These are phyloP conservation scores for Psilocybe cyanescens DNA, from an alignment of 768 basidiomycete genomes.

Conservation along the genomic window DNA sequence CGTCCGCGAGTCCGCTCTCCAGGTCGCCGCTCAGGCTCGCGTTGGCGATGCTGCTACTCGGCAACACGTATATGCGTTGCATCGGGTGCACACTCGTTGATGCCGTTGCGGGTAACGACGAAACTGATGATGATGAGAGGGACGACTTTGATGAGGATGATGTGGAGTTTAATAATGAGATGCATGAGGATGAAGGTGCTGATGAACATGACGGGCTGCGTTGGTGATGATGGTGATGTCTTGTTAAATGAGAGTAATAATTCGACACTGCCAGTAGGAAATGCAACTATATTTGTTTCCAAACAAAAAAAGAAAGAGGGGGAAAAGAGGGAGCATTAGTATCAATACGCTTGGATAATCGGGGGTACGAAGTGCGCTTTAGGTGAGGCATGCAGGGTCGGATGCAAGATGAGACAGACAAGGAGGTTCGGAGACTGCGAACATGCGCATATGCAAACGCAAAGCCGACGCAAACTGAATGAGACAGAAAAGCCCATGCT, in stretches of 20 bases:
- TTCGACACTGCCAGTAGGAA: constrained; percentile 75
- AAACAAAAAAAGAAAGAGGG: neutral
- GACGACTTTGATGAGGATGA: constrained; percentile 13
- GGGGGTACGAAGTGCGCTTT: neutral
- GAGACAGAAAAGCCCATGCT: neutral
- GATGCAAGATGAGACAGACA: neutral
- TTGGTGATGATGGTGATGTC: constrained; percentile 32
- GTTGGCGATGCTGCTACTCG: constrained; percentile 26
- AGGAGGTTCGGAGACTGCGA: neutral
- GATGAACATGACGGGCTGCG: constrained; percentile 21
- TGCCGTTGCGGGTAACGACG: constrained; percentile 20
- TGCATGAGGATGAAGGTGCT: constrained; percentile 17
- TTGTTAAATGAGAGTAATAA: constrained; percentile 59
- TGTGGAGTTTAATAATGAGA: constrained; percentile 10
- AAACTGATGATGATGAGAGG: constrained; percentile 7
- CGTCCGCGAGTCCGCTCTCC: constrained; percentile 25
- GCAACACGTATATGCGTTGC: constrained; percentile 71
- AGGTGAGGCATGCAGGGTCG: constrained; percentile 11
- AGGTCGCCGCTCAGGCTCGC: constrained; percentile 11
- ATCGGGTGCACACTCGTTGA: constrained; percentile 32
- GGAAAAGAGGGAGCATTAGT: constrained; percentile 3
- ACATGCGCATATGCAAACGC: neutral
- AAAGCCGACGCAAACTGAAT: neutral
- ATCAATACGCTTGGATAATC: neutral
- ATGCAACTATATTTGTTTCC: constrained; percentile 55